Evolutionary conservation across 768 basidiomycete species (phyloP), one percentile per base, ranked within the genome.

Genomic region (Amanita rubescens): DNA sequence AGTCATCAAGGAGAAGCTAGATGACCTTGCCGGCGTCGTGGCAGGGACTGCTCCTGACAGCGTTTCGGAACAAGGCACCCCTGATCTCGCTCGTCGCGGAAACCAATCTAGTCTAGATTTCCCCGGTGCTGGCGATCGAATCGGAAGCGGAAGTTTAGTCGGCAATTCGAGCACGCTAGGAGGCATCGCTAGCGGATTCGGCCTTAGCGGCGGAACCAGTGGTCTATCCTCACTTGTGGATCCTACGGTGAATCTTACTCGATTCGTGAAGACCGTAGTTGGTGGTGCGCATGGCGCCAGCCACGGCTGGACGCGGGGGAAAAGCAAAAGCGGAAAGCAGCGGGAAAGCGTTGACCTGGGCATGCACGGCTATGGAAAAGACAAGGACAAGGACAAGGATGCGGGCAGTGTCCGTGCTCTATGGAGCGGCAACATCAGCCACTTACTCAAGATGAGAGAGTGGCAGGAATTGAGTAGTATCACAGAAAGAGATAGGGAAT

Each of bases 1-100:
- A 14, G 81, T 77, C 38, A 70, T 87, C 35, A 73, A 82, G 57
- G 78, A 72, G 55, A 84, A 80, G 59, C 63, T 87, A 19, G 85
- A 81, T 47, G 78, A 79, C 58, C 63, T 78, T 30, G 69, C 74
- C 5, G 72, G 59, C 53, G 58, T 55, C 46, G 59, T 62, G 22
- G 63, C 65, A 27, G 66, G 64, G 1, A 65, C 63, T 3, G 66
- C 56, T 38, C 66, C 67, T 37, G 67, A 67, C 15, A 62, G 63
- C 5, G 64, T 58, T 14, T 67, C 61, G 10, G 67, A 65, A 34
- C 57, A 44, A 35, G 34, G 19, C 9, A 35, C 41, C 20, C 27
- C 43, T 22, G 51, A 53, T 14, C 19, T 30, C 15, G 34, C 17
- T 43, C 52, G 52, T 37, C 42, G 52, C 8, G 52, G 43, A 3